These are phyloP conservation scores for Microdochium bolleyi DNA, from an alignment of 2,329 filamentous ascomycete genomes.

Conservation along the genomic window DNA sequence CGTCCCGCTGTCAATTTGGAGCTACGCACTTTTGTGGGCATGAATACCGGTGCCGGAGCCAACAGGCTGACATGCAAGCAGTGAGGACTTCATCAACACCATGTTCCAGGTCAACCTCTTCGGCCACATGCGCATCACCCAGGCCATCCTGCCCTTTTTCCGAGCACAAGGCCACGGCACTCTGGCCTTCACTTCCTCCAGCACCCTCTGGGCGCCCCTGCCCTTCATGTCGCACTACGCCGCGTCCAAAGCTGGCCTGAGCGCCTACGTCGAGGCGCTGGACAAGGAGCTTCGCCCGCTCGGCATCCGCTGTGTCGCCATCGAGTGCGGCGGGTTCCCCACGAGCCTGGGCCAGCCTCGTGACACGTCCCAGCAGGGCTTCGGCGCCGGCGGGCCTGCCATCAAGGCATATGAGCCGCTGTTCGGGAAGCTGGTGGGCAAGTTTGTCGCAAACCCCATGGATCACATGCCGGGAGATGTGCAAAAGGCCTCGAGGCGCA, in stretches of 20 bases:
- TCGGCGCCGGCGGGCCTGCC: constrained; percentile 5
- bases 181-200: constrained; percentile 21
- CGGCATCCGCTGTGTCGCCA: constrained; percentile 18
- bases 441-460: constrained; percentile 12
- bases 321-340: constrained; percentile 22
- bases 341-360: constrained; percentile 18
- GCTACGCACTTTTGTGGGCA: background rate
- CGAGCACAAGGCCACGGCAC: constrained; percentile 13
- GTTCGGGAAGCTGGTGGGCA: constrained; percentile 9
- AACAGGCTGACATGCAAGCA: constrained; percentile 1
- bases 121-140: constrained; percentile 15
- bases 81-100: constrained; percentile 11
- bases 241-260: constrained; percentile 19
- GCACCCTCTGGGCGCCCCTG: constrained; percentile 15
- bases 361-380: constrained; percentile 5
- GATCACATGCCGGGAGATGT: constrained; percentile 17
- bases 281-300: constrained; percentile 18
- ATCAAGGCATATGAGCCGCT: constrained; percentile 12
- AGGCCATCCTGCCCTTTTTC: constrained; percentile 17
- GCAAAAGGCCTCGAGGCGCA: constrained; percentile 9
- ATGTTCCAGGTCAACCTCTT: constrained; percentile 21
- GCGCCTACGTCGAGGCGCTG: constrained; percentile 17
- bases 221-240: constrained; percentile 22
- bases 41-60: background rate
- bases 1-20: constrained; percentile 3